A percentile compares a stretch with the other conserved stretches of the same genome.
Conservation (phyloP, 2,329 filamentous ascomycete species). For the Aspergillus caelatus region DNA sequence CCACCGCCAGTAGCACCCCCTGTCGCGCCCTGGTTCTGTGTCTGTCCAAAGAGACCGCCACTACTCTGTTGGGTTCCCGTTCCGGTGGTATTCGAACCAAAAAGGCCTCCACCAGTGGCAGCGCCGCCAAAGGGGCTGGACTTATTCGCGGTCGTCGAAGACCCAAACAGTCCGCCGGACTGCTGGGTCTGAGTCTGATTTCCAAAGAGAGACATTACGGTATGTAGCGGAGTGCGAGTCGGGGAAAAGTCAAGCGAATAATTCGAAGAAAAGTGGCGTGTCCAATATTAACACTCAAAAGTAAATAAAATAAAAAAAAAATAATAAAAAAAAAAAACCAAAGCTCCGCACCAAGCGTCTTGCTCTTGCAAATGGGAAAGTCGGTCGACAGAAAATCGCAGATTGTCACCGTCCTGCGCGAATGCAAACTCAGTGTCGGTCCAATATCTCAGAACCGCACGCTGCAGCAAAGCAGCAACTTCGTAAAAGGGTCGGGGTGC, state of each 20-base stretch:
- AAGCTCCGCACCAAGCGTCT: conserved; percentile 2
- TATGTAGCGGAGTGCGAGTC: conserved; percentile 1
- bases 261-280: not conserved
- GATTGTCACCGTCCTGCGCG: not conserved
- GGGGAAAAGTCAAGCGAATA: not conserved
- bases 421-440: not conserved
- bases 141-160: conserved; percentile 31
- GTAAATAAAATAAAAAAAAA: not conserved
- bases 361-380: not conserved
- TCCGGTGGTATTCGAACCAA: conserved; percentile 25
- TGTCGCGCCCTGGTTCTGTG: conserved; percentile 25
- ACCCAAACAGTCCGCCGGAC: conserved; percentile 34
- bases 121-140: conserved; percentile 42
- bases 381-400: not conserved
- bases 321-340: not conserved
- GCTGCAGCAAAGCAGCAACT: conserved; percentile 1
- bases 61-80: conserved; percentile 19
- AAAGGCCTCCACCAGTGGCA: conserved; percentile 35
- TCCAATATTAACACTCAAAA: not conserved
- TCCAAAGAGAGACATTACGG: conserved; percentile 44
- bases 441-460: conserved; percentile 1
- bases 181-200: conserved; percentile 26
- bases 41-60: conserved; percentile 21
- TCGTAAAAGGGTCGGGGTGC: not conserved
- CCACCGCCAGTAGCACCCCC: conserved; percentile 16